Percentiles rank a stretch among this genome's conserved stretches.
These are phyloP conservation scores for Fusarium xylarioides DNA, from an alignment of 2,329 filamentous ascomycete species.

Conservation along the genomic window DNA sequence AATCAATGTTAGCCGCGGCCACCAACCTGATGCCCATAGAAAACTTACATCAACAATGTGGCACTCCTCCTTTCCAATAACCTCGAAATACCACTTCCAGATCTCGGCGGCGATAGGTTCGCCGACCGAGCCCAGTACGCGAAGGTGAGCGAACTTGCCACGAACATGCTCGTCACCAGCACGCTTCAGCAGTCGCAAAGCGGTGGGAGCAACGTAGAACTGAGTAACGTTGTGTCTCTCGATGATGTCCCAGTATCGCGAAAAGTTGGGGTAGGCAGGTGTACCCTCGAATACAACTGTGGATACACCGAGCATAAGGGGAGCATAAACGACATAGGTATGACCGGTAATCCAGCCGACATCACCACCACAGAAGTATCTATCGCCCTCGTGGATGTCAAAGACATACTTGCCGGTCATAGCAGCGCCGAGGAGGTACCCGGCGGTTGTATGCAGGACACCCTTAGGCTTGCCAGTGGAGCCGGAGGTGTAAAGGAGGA, in stretches of 20 bases:
- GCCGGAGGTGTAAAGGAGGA: slow-evolving; percentile 96
- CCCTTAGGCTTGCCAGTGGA: slow-evolving; percentile 99
- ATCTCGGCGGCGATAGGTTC: slow-evolving; percentile 98
- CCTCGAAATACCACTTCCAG: slow-evolving; percentile 99
- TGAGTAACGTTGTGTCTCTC: slow-evolving; percentile 95
- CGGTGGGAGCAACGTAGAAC: slow-evolving; percentile 98
- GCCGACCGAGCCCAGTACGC: slow-evolving; percentile 92
- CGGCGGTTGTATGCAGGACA: slow-evolving; percentile 96
- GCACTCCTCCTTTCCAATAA: slow-evolving; percentile 90
- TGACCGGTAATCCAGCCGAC: slow-evolving; percentile 99
- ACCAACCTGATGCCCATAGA: not conserved
- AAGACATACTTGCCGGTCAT: slow-evolving; percentile 98
- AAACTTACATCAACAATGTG: slow-evolving; percentile 90
- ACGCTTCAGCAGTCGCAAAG: slow-evolving; percentile 90
- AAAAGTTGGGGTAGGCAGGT: slow-evolving; percentile 96
- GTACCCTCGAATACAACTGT: slow-evolving; percentile 99
- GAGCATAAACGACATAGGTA: slow-evolving; percentile 97
- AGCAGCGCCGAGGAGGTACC: slow-evolving; percentile 93
- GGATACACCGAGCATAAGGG: slow-evolving; percentile 88
- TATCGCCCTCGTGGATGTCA: slow-evolving; percentile 93
- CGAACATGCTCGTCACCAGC: slow-evolving; percentile 93
- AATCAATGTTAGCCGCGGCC: slow-evolving; percentile 27
- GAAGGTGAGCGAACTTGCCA: slow-evolving; percentile 86
- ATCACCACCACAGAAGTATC: slow-evolving; percentile 97
- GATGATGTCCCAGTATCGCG: slow-evolving; percentile 98